A percentile compares a stretch with the other conserved stretches of the same genome.
Conservation (phyloP, 192 early-diverging fungal genomes). For the Umbelopsis sp. region DNA sequence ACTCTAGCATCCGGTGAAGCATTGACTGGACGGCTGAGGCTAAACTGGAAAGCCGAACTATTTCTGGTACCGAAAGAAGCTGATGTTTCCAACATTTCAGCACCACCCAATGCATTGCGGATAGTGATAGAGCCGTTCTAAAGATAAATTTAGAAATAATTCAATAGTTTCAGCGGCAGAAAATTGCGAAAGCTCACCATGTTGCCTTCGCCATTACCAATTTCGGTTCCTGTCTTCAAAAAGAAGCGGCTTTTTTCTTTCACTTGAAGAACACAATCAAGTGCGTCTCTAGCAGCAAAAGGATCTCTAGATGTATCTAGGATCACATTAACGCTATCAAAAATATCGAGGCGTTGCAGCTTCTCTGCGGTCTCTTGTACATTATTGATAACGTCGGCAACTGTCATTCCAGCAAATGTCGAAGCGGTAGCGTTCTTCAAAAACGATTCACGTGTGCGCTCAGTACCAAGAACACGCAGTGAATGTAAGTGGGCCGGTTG, state of each 20-base stretch:
- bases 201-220: slow-evolving; percentile 87
- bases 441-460: slow-evolving; percentile 49
- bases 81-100: slow-evolving; percentile 75
- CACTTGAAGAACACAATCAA: slow-evolving; percentile 76
- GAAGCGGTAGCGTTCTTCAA: slow-evolving; percentile 44
- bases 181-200: slow-evolving; percentile 55
- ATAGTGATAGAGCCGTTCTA: slow-evolving; percentile 71
- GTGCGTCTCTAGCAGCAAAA: slow-evolving; percentile 43
- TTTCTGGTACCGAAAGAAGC: slow-evolving; percentile 79
- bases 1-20: slow-evolving; percentile 71
- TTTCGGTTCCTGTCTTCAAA: slow-evolving; percentile 86
- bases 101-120: slow-evolving; percentile 88
- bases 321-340: slow-evolving; percentile 64
- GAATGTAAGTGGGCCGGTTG: slow-evolving; percentile 34
- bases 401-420: slow-evolving; percentile 46
- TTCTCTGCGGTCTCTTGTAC: slow-evolving; percentile 57
- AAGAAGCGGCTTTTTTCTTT: slow-evolving; percentile 74
- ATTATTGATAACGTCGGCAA: slow-evolving; percentile 67
- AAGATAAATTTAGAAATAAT: neutral
- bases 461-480: slow-evolving; percentile 27
- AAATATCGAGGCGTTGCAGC: slow-evolving; percentile 69
- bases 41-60: slow-evolving; percentile 62
- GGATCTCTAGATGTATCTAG: slow-evolving; percentile 62
- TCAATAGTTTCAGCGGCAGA: neutral
- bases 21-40: slow-evolving; percentile 55